Evolutionary conservation across 345 rosid species (phyloP).

Genomic region (Arabidopsis thaliana): DNA sequence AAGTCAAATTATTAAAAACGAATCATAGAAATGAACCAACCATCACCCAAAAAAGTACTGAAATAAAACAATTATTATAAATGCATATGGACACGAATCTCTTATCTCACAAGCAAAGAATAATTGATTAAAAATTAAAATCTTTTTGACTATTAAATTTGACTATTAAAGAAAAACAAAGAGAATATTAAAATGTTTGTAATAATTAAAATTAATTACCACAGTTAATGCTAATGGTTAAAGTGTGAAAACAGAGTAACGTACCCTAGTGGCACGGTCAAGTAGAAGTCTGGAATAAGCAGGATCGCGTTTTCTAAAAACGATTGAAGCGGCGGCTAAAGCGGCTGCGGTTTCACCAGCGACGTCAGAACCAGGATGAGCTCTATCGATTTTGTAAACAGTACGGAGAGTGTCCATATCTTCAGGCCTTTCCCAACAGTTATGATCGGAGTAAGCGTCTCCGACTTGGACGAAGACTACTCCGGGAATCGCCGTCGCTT

Average conservation of each 20-base stretch:
- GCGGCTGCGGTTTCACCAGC: conserved; percentile 99
- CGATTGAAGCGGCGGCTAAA: conserved; percentile 92
- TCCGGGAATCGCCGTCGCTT: conserved; percentile 72
- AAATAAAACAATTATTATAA: conserved; percentile 16
- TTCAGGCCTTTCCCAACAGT: conserved; percentile 97
- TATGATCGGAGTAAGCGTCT: conserved; percentile 82
- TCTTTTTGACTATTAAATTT: conserved; percentile 25
- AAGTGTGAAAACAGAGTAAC: conserved; percentile 25
- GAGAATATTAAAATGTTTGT: neutral
- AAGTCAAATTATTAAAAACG: conserved; percentile 17
- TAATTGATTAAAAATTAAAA: conserved; percentile 22
- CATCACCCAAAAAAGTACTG: conserved; percentile 32
- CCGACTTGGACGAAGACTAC: conserved; percentile 83
- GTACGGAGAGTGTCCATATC: conserved; percentile 93
- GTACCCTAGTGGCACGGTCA: conserved; percentile 76
- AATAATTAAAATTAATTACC: neutral
- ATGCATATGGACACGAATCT: conserved; percentile 32
- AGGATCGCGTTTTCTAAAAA: conserved; percentile 86
- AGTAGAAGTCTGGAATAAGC: conserved; percentile 74
- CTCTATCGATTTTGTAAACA: conserved; percentile 69
- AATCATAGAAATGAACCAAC: conserved; percentile 36
- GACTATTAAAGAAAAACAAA: neutral
- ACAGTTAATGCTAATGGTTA: conserved; percentile 3
- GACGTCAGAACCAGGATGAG: conserved; percentile 93
- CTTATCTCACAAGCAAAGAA: conserved; percentile 46